Conservation (phyloP, 352 stramenopile genomes). For the Phytophthora citrophthora region DNA sequence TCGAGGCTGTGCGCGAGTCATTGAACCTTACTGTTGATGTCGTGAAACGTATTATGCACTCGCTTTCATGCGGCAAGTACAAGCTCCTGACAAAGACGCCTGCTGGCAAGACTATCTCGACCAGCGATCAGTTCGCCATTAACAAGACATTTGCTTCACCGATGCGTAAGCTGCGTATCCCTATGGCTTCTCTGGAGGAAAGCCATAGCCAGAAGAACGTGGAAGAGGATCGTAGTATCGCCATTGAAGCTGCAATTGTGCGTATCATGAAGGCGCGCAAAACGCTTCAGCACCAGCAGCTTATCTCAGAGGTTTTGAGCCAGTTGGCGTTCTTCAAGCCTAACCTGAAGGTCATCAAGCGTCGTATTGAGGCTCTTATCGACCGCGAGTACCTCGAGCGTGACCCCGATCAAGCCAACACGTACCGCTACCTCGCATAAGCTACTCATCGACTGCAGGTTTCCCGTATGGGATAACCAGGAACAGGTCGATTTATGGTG, state of each 20-base stretch:
- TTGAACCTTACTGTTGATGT: constrained; percentile 96
- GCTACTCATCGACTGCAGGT: constrained; percentile 18
- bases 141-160: constrained; percentile 96
- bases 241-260: constrained; percentile 99
- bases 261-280: constrained; percentile 99
- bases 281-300: constrained; percentile 97
- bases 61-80: constrained; percentile 98
- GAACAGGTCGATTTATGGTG: constrained; percentile 26
- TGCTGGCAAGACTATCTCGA: constrained; percentile 94
- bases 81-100: constrained; percentile 97
- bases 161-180: constrained; percentile 98
- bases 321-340: constrained; percentile 99
- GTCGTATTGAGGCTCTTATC: constrained; percentile 97
- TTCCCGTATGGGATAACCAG: constrained; percentile 11
- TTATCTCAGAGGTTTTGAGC: constrained; percentile 98
- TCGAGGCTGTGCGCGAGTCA: constrained; percentile 91
- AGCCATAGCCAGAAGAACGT: constrained; percentile 98
- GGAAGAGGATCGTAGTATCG: constrained; percentile 96
- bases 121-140: constrained; percentile 93
- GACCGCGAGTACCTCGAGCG: constrained; percentile 98
- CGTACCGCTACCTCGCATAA: constrained; percentile 97
- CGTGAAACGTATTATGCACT: constrained; percentile 98
- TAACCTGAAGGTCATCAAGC: constrained; percentile 98
- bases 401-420: constrained; percentile 94
- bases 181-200: constrained; percentile 98